Evolutionary conservation across 495 filamentous ascomycete species (phyloP), one percentile per base, ranked within the genome.

Genomic region (Aspergillus hancockii): DNA sequence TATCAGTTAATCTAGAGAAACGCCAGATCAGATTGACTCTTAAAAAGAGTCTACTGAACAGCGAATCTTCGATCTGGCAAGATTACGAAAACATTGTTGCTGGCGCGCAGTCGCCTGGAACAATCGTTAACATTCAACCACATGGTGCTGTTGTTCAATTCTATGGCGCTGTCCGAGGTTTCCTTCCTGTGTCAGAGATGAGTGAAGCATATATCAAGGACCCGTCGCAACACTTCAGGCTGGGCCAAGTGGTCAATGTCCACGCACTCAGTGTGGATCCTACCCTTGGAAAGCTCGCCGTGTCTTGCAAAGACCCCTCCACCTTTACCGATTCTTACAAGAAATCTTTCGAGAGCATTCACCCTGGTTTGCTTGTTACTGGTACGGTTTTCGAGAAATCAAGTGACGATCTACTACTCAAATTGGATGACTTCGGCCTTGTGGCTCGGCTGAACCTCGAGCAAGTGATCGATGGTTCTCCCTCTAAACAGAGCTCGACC

Each of bases 161-260:
- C 77, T 98, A 93, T 66, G 91, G 92, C 22, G 72, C 79, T 9
- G 75, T 97, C 40, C 83, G 84, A 49, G 95, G 86, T 12, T 98
- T 93, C 74, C 81, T 98, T 55, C 93, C 94, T 1, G 85, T 95
- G 3, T 89, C 90, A 3, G 93, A 98, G 68, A 98, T 98, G 95
- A 97, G 93, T 69, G 95, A 97, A 67, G 90, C 92, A 14, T 97
- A 87, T 71, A 97, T 98, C 63, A 83, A 89, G 64, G 89, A 97
- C 66, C 91, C 93, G 8, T 84, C 81, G 45, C 84, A 94, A 65
- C 93, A 98, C 69, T 98, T 98, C 75, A 84, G 88, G 32, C 74
- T 84, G 8, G 94, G 95, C 1, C 94, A 98, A 68, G 92, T 94
- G 18, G 88, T 98, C 60, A 96, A 83, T 71, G 89, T 97, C 32